Base-by-base conservation (phyloP, 2,329 filamentous ascomycete genomes). In the Alternaria panax region DNA sequence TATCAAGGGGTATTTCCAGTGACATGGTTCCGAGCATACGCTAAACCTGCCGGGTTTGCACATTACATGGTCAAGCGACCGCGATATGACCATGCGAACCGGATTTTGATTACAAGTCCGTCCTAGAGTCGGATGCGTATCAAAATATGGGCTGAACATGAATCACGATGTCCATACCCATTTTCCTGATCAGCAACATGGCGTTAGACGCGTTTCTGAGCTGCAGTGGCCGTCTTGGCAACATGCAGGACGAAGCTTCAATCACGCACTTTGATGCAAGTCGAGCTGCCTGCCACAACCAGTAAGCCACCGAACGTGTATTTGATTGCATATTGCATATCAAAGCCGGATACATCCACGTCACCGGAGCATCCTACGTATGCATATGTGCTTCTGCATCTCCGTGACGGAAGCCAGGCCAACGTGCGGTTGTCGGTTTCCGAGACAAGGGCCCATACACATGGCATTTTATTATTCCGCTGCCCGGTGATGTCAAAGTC, bases 221-320 rank as follows among this genome's bases (percentile, higher is more conserved):
- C 47, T 54, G 47, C 54, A 54, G 38, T 50, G 36, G n/a, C 30
- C 12, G 52, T 58, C 64, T 66, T 64, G 62, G 64, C 62, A 38
- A 36, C 52, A 59, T 59, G 55, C 62, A 62, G n/a, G 55, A 40
- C 36, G 54, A 51, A 62, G 55, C 52, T 57, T 58, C 54, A 43
- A 48, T 55, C 57, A 48, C 55, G 41, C 40, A 38, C 41, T 41
- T 51, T 42, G 46, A 57, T 24, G 41, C 54, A 52, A 41, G 24
- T 46, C 41, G 47, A 59, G 40, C 50, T 43, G 46, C 51, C 28
- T 47, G n/a, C 60, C 48, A 22, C 42, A 58, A 51, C 41, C 34
- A 57, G 60, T 46, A 54, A 62, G 60, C 56, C 54, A 46, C 41
- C 41, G 38, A 38, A 62, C 46, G 34, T 54, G 50, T 63, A 32